Conservation (phyloP, 352 stramenopile genomes). For the Thraustochytrium striatum region DNA sequence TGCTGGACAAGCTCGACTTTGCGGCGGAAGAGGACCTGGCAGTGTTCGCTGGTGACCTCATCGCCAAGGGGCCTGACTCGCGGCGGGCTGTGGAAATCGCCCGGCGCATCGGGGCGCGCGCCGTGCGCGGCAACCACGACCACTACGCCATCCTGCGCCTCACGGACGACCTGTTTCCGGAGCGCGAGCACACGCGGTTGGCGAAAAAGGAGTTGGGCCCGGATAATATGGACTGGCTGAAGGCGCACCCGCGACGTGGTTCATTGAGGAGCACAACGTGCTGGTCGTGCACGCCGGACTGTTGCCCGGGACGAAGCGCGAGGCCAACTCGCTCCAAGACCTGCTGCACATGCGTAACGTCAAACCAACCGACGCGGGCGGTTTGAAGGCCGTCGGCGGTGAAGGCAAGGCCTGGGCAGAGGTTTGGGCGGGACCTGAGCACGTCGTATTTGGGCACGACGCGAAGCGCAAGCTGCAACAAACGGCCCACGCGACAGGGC, state of each 20-base stretch:
- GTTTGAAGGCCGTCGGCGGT: neutral
- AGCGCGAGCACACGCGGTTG: slow-evolving; percentile 36
- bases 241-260: slow-evolving; percentile 9
- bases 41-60: neutral
- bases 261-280: slow-evolving; percentile 20
- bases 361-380: neutral
- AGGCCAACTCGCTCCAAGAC: slow-evolving; percentile 5
- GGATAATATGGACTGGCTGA: slow-evolving; percentile 26
- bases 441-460: slow-evolving; percentile 60
- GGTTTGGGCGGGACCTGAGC: slow-evolving; percentile 56
- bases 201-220: neutral
- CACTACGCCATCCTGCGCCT: slow-evolving; percentile 54
- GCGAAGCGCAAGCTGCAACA: slow-evolving; percentile 56
- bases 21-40: neutral
- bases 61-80: slow-evolving; percentile 57
- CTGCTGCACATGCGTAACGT: slow-evolving; percentile 48
- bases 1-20: slow-evolving; percentile 46
- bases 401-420: slow-evolving; percentile 50
- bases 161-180: slow-evolving; percentile 3
- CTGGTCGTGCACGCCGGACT: slow-evolving; percentile 38
- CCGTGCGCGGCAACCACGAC: slow-evolving; percentile 60
- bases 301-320: neutral
- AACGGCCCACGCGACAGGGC: slow-evolving; percentile 53
- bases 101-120: slow-evolving; percentile 53
- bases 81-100: slow-evolving; percentile 53